These are phyloP conservation scores for Cytospora piceae DNA, from an alignment of 2,329 filamentous ascomycete genomes.

Conservation along the genomic window DNA sequence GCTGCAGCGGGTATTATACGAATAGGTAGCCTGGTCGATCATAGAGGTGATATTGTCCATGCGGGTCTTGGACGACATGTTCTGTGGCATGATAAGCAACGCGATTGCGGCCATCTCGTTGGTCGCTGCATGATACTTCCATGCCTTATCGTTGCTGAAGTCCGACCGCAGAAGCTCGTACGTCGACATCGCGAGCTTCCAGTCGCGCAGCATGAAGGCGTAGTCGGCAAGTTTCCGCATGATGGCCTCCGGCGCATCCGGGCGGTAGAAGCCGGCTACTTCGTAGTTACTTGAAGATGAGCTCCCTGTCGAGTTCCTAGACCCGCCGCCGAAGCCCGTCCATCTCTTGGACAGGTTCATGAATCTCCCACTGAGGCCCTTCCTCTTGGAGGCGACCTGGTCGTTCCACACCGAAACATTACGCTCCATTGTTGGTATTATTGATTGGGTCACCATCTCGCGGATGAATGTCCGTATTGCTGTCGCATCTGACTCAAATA, in stretches of 20 bases:
- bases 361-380: slow-evolving; percentile 89
- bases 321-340: slow-evolving; percentile 75
- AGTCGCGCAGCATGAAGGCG: slow-evolving; percentile 95
- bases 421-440: slow-evolving; percentile 95
- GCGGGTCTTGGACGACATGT: slow-evolving; percentile 73
- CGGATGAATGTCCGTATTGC: slow-evolving; percentile 88
- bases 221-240: slow-evolving; percentile 95
- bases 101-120: slow-evolving; percentile 95
- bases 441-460: slow-evolving; percentile 93
- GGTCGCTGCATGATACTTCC: slow-evolving; percentile 90
- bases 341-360: slow-evolving; percentile 92
- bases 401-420: slow-evolving; percentile 94
- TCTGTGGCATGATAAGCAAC: slow-evolving; percentile 75
- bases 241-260: slow-evolving; percentile 83
- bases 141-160: slow-evolving; percentile 94
- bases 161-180: slow-evolving; percentile 90
- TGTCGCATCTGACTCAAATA: slow-evolving; percentile 90
- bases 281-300: slow-evolving; percentile 74
- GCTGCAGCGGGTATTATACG: slow-evolving; percentile 83
- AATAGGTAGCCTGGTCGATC: slow-evolving; percentile 89
- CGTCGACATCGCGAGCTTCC: slow-evolving; percentile 87
- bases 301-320: slow-evolving; percentile 62
- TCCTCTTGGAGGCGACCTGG: slow-evolving; percentile 86
- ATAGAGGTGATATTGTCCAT: slow-evolving; percentile 82
- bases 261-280: slow-evolving; percentile 76